phyloP scores from a whole-genome alignment of 202 grass and related monocot species.

The Elaeis oleifera region DNA sequence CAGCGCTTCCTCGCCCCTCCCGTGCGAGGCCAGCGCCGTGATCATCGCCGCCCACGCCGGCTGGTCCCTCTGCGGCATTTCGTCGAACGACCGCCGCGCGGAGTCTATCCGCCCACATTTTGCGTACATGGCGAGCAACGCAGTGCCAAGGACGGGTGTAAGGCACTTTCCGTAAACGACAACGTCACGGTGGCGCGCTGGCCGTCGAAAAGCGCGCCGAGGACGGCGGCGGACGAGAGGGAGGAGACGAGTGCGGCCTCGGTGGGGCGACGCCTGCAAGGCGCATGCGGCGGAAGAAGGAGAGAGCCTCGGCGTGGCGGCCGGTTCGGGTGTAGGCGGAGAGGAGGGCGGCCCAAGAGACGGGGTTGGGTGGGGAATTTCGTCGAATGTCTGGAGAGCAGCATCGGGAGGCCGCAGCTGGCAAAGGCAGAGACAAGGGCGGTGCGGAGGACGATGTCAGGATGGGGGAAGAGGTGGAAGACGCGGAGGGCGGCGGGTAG shows the following conservation, averaged over 20 bases:
- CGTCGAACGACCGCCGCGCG: constrained; percentile 9
- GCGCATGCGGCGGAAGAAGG: neutral
- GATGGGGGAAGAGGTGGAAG: constrained; percentile 1
- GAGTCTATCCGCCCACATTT: constrained; percentile 1
- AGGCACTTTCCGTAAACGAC: neutral
- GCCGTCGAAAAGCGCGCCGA: constrained; percentile 2
- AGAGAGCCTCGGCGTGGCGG: constrained; percentile 7
- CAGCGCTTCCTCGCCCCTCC: constrained; percentile 6
- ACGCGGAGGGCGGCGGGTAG: neutral
- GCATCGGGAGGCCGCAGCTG: constrained; percentile 9
- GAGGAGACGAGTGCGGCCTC: constrained; percentile 10
- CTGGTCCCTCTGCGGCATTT: constrained; percentile 9
- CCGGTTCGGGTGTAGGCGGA: neutral
- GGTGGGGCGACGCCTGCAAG: neutral
- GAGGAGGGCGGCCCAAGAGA: constrained; percentile 12
- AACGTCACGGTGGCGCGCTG: constrained; percentile 12
- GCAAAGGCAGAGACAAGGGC: constrained; percentile 17
- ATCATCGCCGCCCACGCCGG: constrained; percentile 4
- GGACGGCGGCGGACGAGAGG: constrained; percentile 10
- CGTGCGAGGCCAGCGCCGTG: constrained; percentile 10
- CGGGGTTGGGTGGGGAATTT: neutral
- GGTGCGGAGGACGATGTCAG: constrained; percentile 14
- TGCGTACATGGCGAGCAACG: constrained; percentile 5
- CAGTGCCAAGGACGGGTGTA: neutral
- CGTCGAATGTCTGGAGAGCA: constrained; percentile 5